Percentiles rank a stretch among this genome's conserved stretches.
These are phyloP conservation scores for Cladosporium oxysporum DNA, from an alignment of 2,329 filamentous ascomycete genomes.

Conservation along the genomic window DNA sequence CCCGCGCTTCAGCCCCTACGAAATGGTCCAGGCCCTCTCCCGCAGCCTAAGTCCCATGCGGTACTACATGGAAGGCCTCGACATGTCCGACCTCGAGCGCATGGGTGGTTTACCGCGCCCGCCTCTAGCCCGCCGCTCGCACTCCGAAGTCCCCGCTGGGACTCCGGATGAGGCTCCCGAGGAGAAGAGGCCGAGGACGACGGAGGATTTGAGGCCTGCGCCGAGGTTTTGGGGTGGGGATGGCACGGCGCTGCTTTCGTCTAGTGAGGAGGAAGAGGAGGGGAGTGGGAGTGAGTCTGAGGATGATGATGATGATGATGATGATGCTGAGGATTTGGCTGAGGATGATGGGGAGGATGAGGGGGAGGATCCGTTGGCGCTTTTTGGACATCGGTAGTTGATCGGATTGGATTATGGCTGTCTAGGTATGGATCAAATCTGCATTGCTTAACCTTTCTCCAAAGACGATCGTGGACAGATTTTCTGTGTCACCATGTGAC, in stretches of 20 bases:
- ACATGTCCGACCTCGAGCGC: conserved; percentile 25
- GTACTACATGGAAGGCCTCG: conserved; percentile 44
- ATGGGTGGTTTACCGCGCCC: conserved; percentile 12
- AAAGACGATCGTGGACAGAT: no score
- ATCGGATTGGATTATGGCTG: background rate
- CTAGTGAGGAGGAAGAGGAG: conserved; percentile 34
- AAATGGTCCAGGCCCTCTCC: conserved; percentile 49
- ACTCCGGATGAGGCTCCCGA: conserved; percentile 20
- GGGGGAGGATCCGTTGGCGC: conserved; percentile 21
- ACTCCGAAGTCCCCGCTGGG: conserved; percentile 31
- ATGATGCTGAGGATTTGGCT: conserved; percentile 17
- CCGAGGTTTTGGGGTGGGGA: conserved; percentile 5
- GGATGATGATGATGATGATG: conserved; percentile 24
- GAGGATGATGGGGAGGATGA: conserved; percentile 19
- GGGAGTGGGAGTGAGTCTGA: background rate
- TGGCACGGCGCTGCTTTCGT: conserved; percentile 21
- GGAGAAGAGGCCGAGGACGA: conserved; percentile 22
- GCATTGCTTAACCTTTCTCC: no score
- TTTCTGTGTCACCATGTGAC: no score
- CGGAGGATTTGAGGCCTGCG: conserved; percentile 23
- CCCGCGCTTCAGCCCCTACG: conserved; percentile 46
- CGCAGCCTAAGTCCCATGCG: conserved; percentile 48
- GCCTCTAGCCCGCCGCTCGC: conserved; percentile 30
- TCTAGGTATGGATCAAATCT: background rate
- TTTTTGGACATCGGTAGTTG: conserved; percentile 16